These are phyloP conservation scores for Fusarium domesticum DNA, from an alignment of 2,329 filamentous ascomycete genomes.

Conservation along the genomic window DNA sequence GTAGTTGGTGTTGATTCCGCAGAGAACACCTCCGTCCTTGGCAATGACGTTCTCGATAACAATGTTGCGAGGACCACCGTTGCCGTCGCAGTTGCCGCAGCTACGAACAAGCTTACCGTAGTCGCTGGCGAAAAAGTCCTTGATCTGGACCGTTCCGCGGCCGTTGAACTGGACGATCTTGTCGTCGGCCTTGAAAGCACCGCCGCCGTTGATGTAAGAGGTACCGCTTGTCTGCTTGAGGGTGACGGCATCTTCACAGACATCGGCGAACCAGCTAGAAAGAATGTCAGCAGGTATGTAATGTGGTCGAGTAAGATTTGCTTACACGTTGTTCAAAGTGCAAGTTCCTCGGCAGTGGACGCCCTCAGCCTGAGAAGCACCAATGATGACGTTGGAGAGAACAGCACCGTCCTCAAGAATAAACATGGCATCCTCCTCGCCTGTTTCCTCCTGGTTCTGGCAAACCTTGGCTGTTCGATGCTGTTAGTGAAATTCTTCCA, in stretches of 20 bases:
- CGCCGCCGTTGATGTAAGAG: conserved; percentile 37
- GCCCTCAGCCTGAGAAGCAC: conserved; percentile 48
- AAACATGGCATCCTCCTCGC: conserved; percentile 45
- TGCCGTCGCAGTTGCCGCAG: conserved; percentile 40
- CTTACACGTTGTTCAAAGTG: conserved; percentile 35
- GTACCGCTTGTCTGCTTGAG: conserved; percentile 40
- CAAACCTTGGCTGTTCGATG: conserved; percentile 18
- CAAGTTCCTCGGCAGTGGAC: conserved; percentile 50
- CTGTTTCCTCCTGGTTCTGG: conserved; percentile 27
- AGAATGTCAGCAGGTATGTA: not conserved
- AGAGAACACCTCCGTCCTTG: conserved; percentile 22
- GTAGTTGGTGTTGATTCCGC: conserved; percentile 28
- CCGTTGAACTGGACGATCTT: conserved; percentile 42
- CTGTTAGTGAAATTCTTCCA: not conserved
- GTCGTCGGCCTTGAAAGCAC: conserved; percentile 18
- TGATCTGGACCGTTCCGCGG: conserved; percentile 37
- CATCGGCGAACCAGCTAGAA: conserved; percentile 35
- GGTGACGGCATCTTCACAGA: conserved; percentile 38
- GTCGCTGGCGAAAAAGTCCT: conserved; percentile 34
- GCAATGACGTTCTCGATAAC: conserved; percentile 21
- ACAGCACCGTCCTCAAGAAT: conserved; percentile 48
- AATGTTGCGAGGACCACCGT: conserved; percentile 20
- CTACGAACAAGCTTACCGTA: conserved; percentile 48
- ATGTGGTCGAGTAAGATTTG: not conserved
- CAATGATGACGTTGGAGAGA: conserved; percentile 53